A percentile compares a stretch with the other conserved stretches of the same genome.
Evolutionary conservation across 768 basidiomycete species (phyloP).

Genomic region (Lactarius pseudohatsudake): DNA sequence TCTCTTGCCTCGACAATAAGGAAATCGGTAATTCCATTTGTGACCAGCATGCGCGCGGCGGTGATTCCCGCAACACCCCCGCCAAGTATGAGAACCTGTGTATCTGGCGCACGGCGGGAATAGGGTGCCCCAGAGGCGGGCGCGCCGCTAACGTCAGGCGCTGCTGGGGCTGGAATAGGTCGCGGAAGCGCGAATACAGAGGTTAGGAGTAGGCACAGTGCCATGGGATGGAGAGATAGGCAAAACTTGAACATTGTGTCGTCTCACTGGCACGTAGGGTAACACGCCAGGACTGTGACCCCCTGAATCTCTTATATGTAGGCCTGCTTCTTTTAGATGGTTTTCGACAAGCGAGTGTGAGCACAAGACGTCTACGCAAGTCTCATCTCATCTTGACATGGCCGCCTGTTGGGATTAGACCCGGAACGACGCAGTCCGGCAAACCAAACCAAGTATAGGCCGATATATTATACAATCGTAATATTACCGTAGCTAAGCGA

Average conservation of each 20-base stretch:
- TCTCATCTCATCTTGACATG: neutral
- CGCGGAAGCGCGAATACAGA: neutral
- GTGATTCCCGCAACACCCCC: conserved; percentile 63
- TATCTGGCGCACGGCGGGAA: conserved; percentile 6
- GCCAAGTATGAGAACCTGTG: conserved; percentile 56
- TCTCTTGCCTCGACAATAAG: conserved; percentile 53
- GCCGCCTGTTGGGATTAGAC: too few relatives aligned
- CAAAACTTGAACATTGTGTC: neutral
- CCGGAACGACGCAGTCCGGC: too few relatives aligned
- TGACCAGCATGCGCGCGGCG: conserved; percentile 56
- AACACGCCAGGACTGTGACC: neutral
- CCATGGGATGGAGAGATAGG: neutral
- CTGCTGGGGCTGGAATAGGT: neutral
- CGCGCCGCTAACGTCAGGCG: neutral
- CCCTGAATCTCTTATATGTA: neutral
- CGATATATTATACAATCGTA: too few relatives aligned
- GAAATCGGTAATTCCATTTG: conserved; percentile 54
- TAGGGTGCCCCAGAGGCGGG: neutral
- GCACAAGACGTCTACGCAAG: neutral
- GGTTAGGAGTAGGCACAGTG: neutral
- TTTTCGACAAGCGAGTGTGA: neutral
- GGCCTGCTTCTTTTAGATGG: neutral
- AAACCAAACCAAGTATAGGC: too few relatives aligned
- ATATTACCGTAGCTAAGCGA: too few relatives aligned
- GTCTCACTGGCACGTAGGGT: neutral